Evolutionary conservation across 345 rosid species (phyloP), one percentile per base, ranked within the genome.

Genomic region (Salix dunnii): DNA sequence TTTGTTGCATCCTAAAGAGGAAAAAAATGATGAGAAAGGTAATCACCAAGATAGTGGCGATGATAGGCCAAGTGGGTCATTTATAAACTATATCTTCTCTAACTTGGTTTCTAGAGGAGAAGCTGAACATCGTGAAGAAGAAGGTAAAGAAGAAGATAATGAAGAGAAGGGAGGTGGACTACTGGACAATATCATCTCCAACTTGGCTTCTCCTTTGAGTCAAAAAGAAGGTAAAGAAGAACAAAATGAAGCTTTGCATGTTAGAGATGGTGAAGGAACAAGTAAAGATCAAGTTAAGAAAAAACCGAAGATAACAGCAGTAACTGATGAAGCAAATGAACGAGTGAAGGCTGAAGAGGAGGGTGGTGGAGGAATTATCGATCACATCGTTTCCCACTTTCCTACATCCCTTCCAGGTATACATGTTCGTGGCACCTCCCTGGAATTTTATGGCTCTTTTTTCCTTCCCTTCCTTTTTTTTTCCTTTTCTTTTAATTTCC

Each of bases 361-460:
- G 7, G 83, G 77, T 25, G 79, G 77, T 25, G 81, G 78, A 16
- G 85, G 94, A 4, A 73, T 93, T 66, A 80, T 91, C 20, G 82
- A 82, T 10, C 90, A 67, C 80, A 86, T 91, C 58, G 78, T 91
- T 51, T 87, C 92, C 71, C 91, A 86, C 78, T 83, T 91, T 20
- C 93, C 93, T 55, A 43, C 78, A 31, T 74, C 89, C 61, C 83
- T 89, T 72, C 84, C 82, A 48, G 94, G 93, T 88, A 76, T 53
- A 28, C 27, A 1, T 4, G 3, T 9, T 68, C 20, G 20, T 18
- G 16, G 17, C 70, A 40, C 43, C 43, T 40, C 43, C 43, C 43
- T 0, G 9, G 10, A 8, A 40, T 40, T 17, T 33, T 5, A 18
- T 1, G 16, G 14, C 58, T 8, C 31, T 16, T 23, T 3, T 21